A percentile compares a stretch with the other conserved stretches of the same genome.
Evolutionary conservation across 129 eudicot genomes (phyloP).

Genomic region (Artemisia annua): DNA sequence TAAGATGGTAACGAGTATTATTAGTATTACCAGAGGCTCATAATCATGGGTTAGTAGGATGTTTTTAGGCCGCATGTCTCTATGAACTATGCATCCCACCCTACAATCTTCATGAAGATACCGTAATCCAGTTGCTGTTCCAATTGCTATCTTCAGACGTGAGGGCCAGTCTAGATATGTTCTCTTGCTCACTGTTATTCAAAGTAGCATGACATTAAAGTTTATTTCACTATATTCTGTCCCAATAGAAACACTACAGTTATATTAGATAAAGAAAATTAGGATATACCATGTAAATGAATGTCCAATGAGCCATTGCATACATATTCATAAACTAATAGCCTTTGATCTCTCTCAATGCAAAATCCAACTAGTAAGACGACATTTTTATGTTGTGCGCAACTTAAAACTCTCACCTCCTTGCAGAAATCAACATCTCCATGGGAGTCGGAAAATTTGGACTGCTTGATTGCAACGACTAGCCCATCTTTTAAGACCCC

Average conservation of each 20-base stretch:
- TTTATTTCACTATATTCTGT: not conserved
- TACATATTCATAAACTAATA: slow-evolving; percentile 80
- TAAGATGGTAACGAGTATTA: slow-evolving; percentile 14
- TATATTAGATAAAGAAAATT: not conserved
- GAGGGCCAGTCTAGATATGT: slow-evolving; percentile 56
- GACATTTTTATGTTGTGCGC: slow-evolving; percentile 95
- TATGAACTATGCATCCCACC: slow-evolving; percentile 80
- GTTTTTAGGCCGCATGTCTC: slow-evolving; percentile 83
- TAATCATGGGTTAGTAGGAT: slow-evolving; percentile 89
- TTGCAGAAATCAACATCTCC: slow-evolving; percentile 88
- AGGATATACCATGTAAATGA: slow-evolving; percentile 72
- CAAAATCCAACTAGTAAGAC: slow-evolving; percentile 92
- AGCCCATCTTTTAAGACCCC: slow-evolving; percentile 76
- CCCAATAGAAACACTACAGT: not conserved
- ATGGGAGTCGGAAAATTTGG: slow-evolving; percentile 56
- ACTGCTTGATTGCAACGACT: slow-evolving; percentile 79
- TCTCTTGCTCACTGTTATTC: slow-evolving; percentile 44
- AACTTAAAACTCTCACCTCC: slow-evolving; percentile 79
- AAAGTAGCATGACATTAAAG: not conserved
- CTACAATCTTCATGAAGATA: slow-evolving; percentile 98
- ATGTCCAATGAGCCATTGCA: slow-evolving; percentile 86
- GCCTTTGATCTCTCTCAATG: slow-evolving; percentile 55
- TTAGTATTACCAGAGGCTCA: slow-evolving; percentile 74
- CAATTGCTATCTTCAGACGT: slow-evolving; percentile 81
- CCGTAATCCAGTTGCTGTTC: slow-evolving; percentile 94